These are phyloP conservation scores for Phaeolepiota aurea DNA, from an alignment of 768 basidiomycete genomes.

Conservation along the genomic window DNA sequence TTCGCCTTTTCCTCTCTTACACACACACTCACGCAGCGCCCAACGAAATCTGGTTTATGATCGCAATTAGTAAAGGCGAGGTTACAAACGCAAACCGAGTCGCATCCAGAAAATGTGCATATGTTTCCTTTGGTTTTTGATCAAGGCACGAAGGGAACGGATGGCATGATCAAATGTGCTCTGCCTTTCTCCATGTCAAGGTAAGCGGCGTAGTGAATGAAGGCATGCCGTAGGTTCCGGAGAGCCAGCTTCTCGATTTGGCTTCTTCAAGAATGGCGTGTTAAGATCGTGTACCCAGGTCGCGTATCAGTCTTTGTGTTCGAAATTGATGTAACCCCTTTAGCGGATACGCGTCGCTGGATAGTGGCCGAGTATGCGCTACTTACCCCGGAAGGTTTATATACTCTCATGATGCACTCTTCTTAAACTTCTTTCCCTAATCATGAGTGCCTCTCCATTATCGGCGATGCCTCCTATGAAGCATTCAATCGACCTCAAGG, in stretches of 20 bases:
- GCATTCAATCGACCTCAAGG: constrained; percentile 26
- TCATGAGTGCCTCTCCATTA: constrained; percentile 19
- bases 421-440: constrained; percentile 15
- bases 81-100: no score
- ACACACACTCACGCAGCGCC: no score
- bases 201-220: constrained; percentile 1
- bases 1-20: no score
- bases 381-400: constrained; percentile 17
- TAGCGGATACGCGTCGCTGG: not conserved
- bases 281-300: not conserved
- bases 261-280: not conserved
- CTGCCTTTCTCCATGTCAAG: constrained; percentile 1
- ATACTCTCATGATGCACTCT: constrained; percentile 20
- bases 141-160: constrained; percentile 1
- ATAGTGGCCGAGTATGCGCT: constrained; percentile 1
- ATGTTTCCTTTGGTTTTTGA: no score
- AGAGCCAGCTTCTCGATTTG: not conserved
- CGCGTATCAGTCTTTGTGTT: not conserved
- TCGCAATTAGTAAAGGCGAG: not conserved
- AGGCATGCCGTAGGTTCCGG: constrained; percentile 1
- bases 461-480: constrained; percentile 17
- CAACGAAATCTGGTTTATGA: not conserved
- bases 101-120: no score
- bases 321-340: not conserved
- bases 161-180: constrained; percentile 1